Evolutionary conservation across 306 rosid species (phyloP).

Genomic region (Macrotyloma uniflorum): DNA sequence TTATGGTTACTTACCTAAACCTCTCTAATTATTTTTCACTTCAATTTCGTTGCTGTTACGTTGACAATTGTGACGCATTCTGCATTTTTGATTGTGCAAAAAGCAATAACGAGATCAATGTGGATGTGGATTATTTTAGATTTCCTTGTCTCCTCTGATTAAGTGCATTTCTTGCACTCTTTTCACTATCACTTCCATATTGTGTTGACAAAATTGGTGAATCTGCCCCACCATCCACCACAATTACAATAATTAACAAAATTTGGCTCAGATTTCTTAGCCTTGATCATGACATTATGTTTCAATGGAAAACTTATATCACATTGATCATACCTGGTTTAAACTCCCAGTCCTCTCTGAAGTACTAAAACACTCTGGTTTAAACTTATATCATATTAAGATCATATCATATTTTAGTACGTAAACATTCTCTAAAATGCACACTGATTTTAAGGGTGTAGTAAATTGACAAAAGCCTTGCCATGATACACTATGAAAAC

Average conservation of each 20-base stretch:
- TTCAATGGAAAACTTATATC: background rate
- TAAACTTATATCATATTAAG: no score
- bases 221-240: slow-evolving; percentile 45
- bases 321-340: background rate
- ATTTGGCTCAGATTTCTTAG: slow-evolving; percentile 22
- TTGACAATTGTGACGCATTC: slow-evolving; percentile 4
- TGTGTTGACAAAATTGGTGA: slow-evolving; percentile 40
- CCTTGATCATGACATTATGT: slow-evolving; percentile 8
- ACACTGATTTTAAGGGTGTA: slow-evolving; percentile 22
- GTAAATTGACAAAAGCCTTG: slow-evolving; percentile 21
- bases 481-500: slow-evolving; percentile 23
- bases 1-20: background rate
- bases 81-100: background rate
- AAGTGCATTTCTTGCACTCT: background rate
- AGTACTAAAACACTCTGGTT: background rate
- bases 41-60: background rate
- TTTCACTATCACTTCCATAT: slow-evolving; percentile 12
- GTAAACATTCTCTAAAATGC: background rate
- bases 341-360: background rate
- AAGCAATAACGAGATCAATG: background rate
- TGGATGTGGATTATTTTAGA: background rate
- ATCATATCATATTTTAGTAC: no score
- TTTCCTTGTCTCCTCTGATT: slow-evolving; percentile 17
- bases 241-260: slow-evolving; percentile 24
- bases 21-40: background rate